Percentiles rank a stretch among this genome's conserved stretches.
These are phyloP conservation scores for Boletus bicolor DNA, from an alignment of 768 basidiomycete species.

Conservation along the genomic window DNA sequence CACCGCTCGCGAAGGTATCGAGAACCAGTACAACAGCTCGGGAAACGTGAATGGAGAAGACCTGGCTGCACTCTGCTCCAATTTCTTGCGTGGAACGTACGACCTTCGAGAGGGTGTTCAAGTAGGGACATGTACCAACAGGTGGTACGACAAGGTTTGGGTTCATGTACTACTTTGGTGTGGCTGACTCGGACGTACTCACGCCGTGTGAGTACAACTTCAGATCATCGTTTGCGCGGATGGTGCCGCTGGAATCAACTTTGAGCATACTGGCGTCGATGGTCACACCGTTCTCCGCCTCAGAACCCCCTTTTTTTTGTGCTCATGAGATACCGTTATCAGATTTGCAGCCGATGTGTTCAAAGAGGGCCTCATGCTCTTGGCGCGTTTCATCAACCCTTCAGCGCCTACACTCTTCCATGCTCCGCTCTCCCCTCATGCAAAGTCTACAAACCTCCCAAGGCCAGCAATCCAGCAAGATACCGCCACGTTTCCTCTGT, in stretches of 20 bases:
- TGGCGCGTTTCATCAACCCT: constrained; percentile 95
- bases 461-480: neutral
- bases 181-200: neutral
- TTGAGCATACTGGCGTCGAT: constrained; percentile 97
- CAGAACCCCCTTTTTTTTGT: too few species aligned
- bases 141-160: constrained; percentile 89
- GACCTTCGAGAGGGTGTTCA: constrained; percentile 80
- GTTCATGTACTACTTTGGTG: neutral
- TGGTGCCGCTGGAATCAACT: constrained; percentile 95
- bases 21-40: neutral
- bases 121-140: constrained; percentile 91
- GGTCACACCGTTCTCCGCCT: constrained; percentile 81
- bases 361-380: constrained; percentile 96
- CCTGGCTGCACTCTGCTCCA: constrained; percentile 48
- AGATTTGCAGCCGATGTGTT: constrained; percentile 90
- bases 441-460: constrained; percentile 64
- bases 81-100: constrained; percentile 79
- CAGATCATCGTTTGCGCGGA: constrained; percentile 96
- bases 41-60: constrained; percentile 43
- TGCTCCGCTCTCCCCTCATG: constrained; percentile 78
- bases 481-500: too few species aligned
- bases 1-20: constrained; percentile 28
- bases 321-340: neutral
- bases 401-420: constrained; percentile 93
- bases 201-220: constrained; percentile 44